Evolutionary conservation across 2,329 filamentous ascomycete genomes (phyloP), one percentile per base, ranked within the genome.

Genomic region (Pestalotiopsis fici): DNA sequence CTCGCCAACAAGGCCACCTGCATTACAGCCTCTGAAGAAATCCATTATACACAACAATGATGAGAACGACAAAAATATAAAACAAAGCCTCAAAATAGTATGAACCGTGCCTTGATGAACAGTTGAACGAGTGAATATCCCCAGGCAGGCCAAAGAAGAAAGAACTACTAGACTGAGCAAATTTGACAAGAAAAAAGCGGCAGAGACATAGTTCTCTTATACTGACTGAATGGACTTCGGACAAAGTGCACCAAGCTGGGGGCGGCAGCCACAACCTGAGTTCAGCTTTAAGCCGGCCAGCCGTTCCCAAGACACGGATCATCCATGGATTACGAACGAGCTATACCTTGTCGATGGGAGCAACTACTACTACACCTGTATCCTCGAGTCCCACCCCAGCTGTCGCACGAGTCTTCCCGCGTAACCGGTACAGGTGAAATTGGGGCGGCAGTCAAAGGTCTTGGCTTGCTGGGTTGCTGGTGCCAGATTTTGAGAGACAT

Each of bases 41-140:
- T 69, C 71, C 75, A 77, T 75, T 39, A 70, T 67, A 47, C 61
- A 64, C 66, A 74, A 74, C 61, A 72, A 75, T 64, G 39, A 75
- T 64, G 39, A 72, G 73, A 76, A 71, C 68, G 74, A 70, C 69
- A 63, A 23, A 2, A 21, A 68, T 62, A 69, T 63, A 59, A 71
- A 72, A 67, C 71, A 72, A 68, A 43, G 12, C 27, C 9, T n/a
- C 15, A 50, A 50, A 50, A 50, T 50, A 21, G 54, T 64, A 68
- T 66, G 67, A 71, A 15, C 9, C 25, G 67, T 56, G n/a, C 60
- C 28, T 37, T 63, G 43, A 47, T 28, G 59, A 66, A 64, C 50
- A 35, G 70, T 65, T 55, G 56, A 59, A 63, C 37, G 60, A 61
- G 31, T 50, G 57, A 63, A 54, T 65, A 68, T 31, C 13, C 15